A percentile compares a stretch with the other conserved stretches of the same genome.
These are phyloP conservation scores for Xeromyces bisporus DNA, from an alignment of 495 filamentous ascomycete genomes.

Conservation along the genomic window DNA sequence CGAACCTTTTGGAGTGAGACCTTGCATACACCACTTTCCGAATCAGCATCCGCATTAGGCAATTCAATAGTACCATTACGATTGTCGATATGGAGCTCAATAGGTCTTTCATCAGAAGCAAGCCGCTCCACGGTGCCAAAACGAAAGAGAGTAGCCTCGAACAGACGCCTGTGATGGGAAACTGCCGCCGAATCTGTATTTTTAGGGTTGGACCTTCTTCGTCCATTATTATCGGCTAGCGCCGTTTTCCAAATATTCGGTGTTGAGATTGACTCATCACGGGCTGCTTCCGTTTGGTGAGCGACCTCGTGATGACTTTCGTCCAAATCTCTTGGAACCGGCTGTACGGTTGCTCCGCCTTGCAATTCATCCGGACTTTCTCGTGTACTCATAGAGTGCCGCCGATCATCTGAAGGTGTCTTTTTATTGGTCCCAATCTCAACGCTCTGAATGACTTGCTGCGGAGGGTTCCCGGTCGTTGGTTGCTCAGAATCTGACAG, in stretches of 20 bases:
- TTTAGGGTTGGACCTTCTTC: constrained; percentile 7
- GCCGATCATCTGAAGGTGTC: constrained; percentile 2
- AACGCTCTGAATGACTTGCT: constrained; percentile 5
- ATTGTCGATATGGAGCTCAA: constrained; percentile 6
- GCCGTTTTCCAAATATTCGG: constrained; percentile 17
- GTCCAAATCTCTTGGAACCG: constrained; percentile 6
- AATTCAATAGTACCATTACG: constrained; percentile 2
- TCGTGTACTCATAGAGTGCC: constrained; percentile 5
- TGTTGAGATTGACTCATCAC: constrained; percentile 11
- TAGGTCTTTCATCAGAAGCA: constrained; percentile 1
- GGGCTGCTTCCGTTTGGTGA: not conserved
- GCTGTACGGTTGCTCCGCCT: constrained; percentile 18
- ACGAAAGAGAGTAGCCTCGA: constrained; percentile 8
- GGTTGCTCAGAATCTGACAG: not conserved
- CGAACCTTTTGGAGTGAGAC: constrained; percentile 11
- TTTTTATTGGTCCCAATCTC: constrained; percentile 4
- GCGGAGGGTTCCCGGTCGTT: not conserved
- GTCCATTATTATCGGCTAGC: constrained; percentile 4
- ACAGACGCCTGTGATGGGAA: constrained; percentile 1
- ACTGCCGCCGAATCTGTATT: constrained; percentile 1
- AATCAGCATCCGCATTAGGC: not conserved
- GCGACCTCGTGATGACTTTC: constrained; percentile 1
- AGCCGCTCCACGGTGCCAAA: constrained; percentile 9
- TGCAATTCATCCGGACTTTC: constrained; percentile 32
- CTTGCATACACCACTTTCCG: not conserved